A percentile compares a stretch with the other conserved stretches of the same genome.
Evolutionary conservation across 164 flowering plant species (phyloP).

Genomic region (Kingdonia uniflora): DNA sequence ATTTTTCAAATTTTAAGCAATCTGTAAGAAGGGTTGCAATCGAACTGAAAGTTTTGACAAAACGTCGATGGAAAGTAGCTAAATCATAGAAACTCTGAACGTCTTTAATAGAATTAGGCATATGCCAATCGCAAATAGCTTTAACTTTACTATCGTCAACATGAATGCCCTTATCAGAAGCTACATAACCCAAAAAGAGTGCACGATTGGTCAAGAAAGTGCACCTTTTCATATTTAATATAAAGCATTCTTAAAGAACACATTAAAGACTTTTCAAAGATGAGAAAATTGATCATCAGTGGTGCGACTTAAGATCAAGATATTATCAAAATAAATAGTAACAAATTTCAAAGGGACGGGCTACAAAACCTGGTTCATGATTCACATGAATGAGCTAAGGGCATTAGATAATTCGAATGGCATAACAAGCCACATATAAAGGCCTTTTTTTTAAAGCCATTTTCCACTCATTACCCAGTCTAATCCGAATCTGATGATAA

Average conservation of each 20-base stretch:
- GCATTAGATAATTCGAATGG: constrained; percentile 5
- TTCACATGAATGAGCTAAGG: constrained; percentile 2
- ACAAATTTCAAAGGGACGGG: background rate
- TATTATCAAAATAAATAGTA: constrained; percentile 2
- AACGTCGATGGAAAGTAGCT: background rate
- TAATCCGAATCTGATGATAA: background rate
- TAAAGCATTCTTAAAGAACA: background rate
- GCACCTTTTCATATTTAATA: background rate
- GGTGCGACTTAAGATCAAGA: background rate
- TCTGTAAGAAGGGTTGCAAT: background rate
- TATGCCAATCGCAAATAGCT: background rate
- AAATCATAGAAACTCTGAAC: constrained; percentile 2
- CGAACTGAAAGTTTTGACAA: background rate
- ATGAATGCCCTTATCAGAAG: background rate
- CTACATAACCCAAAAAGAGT: background rate
- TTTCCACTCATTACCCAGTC: constrained; percentile 1
- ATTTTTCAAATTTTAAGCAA: background rate
- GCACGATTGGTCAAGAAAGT: background rate
- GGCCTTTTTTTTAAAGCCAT: background rate
- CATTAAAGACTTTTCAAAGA: background rate
- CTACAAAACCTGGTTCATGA: background rate
- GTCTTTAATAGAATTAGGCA: background rate
- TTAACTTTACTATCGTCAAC: background rate
- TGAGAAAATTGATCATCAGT: background rate
- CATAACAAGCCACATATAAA: constrained; percentile 2